Evolutionary conservation across 202 grass and related monocot species (phyloP).

Genomic region (Elaeis oleifera): DNA sequence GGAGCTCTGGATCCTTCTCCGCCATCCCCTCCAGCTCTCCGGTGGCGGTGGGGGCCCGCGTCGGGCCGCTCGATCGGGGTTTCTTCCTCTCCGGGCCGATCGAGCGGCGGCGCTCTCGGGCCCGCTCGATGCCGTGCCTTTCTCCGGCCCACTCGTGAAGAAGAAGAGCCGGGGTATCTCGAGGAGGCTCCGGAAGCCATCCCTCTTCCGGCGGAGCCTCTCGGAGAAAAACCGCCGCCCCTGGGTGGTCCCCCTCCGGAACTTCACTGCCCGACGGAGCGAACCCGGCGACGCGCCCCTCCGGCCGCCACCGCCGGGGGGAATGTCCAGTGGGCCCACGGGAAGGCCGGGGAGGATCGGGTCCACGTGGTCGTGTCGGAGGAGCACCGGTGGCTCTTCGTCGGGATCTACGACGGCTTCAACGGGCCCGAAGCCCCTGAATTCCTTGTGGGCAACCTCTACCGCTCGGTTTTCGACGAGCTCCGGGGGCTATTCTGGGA

Average conservation of each 20-base stretch:
- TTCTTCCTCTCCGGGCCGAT: conserved; percentile 77
- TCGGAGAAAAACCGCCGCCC: conserved; percentile 66
- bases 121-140: conserved; percentile 54
- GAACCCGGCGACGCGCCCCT: no score
- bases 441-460: conserved; percentile 14
- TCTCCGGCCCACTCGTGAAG: conserved; percentile 54
- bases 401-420: conserved; percentile 18
- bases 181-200: conserved; percentile 35
- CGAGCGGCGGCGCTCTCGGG: conserved; percentile 62
- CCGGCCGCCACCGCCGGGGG: background rate
- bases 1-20: conserved; percentile 33
- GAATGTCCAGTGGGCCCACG: conserved; percentile 9
- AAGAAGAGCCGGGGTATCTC: conserved; percentile 31
- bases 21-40: conserved; percentile 28
- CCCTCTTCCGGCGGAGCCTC: conserved; percentile 56
- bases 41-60: background rate
- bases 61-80: conserved; percentile 22
- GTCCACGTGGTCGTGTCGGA: conserved; percentile 15
- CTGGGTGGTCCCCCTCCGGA: conserved; percentile 55
- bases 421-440: conserved; percentile 15
- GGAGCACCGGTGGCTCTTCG: conserved; percentile 15
- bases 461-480: conserved; percentile 3
- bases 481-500: conserved; percentile 10
- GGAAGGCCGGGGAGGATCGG: conserved; percentile 13
- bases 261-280: conserved; percentile 1